Conservation (phyloP, 148 eudicot genomes). For the Diospyros lotus region DNA sequence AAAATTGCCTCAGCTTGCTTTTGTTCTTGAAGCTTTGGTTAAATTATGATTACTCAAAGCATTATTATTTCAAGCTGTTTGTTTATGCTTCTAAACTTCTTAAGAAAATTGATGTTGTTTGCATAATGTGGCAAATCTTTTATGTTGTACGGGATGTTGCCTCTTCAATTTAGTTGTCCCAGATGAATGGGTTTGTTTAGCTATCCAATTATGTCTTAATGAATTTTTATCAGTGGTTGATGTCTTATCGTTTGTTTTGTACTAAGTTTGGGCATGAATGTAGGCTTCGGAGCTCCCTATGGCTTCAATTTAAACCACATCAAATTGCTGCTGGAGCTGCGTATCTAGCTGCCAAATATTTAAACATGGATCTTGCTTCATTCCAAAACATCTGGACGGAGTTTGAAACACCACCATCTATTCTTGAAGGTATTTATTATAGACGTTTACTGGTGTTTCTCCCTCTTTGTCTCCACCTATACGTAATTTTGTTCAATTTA, state of each 20-base stretch:
- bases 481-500: neutral
- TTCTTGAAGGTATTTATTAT: constrained; percentile 55
- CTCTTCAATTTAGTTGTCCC: constrained; percentile 16
- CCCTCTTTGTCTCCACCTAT: neutral
- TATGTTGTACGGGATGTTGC: constrained; percentile 27
- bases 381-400: constrained; percentile 65
- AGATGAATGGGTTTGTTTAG: constrained; percentile 23
- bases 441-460: neutral
- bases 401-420: constrained; percentile 68
- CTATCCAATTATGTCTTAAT: neutral
- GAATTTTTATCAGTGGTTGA: neutral
- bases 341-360: constrained; percentile 77
- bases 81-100: neutral
- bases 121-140: constrained; percentile 18
- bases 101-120: constrained; percentile 30
- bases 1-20: constrained; percentile 48
- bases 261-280: constrained; percentile 18
- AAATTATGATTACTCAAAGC: neutral
- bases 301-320: constrained; percentile 34
- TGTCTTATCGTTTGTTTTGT: constrained; percentile 3
- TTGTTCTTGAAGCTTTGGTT: constrained; percentile 25
- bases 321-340: constrained; percentile 98
- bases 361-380: constrained; percentile 68
- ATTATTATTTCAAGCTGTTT: neutral
- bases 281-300: constrained; percentile 84